Evolutionary conservation across 2,329 filamentous ascomycete genomes (phyloP).

Genomic region (Erysiphe pulchra): DNA sequence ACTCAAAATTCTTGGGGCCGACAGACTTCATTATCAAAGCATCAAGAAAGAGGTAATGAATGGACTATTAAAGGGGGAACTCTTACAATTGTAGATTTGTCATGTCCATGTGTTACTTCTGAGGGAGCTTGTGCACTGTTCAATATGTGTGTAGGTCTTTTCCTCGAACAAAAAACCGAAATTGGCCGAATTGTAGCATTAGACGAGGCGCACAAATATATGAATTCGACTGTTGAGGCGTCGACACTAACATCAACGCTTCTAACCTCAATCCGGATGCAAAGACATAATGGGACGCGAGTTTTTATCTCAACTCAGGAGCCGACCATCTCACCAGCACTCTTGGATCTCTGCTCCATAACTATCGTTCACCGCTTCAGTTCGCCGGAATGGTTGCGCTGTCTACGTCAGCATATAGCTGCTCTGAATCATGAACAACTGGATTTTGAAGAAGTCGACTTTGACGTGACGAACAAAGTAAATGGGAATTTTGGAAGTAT

Average conservation of each 20-base stretch:
- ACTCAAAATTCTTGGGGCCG: not conserved
- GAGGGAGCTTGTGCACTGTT: conserved; percentile 46
- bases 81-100: conserved; percentile 41
- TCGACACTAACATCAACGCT: conserved; percentile 33
- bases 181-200: conserved; percentile 39
- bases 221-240: conserved; percentile 29
- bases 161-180: conserved; percentile 23
- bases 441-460: conserved; percentile 3
- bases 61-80: conserved; percentile 6
- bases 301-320: conserved; percentile 56
- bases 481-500: conserved; percentile 5
- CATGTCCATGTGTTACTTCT: conserved; percentile 41
- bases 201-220: conserved; percentile 60
- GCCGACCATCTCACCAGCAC: conserved; percentile 38
- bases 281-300: conserved; percentile 41
- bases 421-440: conserved; percentile 13
- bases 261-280: conserved; percentile 36
- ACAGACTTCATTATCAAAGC: not conserved
- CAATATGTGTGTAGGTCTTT: conserved; percentile 41
- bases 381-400: conserved; percentile 29
- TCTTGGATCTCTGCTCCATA: conserved; percentile 45
- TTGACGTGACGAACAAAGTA: not conserved
- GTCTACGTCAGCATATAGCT: conserved; percentile 20
- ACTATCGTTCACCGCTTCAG: conserved; percentile 49
- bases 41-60: conserved; percentile 3